A percentile compares a stretch with the other conserved stretches of the same genome.
phyloP scores from a whole-genome alignment of 1,139 yeast species.

The Taphrina flavorubra region DNA sequence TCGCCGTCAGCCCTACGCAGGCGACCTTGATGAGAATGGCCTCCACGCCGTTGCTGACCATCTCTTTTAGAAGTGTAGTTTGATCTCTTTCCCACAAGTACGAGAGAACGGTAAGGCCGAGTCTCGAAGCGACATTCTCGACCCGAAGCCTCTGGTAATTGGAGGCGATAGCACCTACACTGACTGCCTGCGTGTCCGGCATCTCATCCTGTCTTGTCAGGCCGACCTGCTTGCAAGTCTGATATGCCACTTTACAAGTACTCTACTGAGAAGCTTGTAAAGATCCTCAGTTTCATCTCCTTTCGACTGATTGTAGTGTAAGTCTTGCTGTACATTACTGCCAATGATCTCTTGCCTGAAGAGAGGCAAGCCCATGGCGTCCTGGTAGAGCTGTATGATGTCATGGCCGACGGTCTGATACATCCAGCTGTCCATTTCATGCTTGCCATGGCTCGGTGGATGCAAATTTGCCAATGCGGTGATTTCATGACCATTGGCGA shows the following conservation, averaged over 20 bases:
- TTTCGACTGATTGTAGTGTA: constrained; percentile 69
- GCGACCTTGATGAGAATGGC: constrained; percentile 92
- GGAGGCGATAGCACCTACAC: constrained; percentile 94
- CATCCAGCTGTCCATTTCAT: constrained; percentile 92
- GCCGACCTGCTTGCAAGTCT: background rate
- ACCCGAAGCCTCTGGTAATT: constrained; percentile 92
- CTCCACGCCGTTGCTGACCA: constrained; percentile 73
- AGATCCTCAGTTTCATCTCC: constrained; percentile 90
- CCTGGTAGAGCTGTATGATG: constrained; percentile 66
- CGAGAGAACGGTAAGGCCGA: constrained; percentile 71
- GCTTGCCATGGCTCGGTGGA: constrained; percentile 60
- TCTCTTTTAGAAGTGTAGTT: constrained; percentile 75
- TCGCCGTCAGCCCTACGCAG: constrained; percentile 69
- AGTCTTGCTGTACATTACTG: constrained; percentile 63
- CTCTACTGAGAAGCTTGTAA: constrained; percentile 56
- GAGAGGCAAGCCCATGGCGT: constrained; percentile 79
- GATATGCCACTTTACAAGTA: constrained; percentile 10
- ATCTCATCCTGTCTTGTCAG: constrained; percentile 52
- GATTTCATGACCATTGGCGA: constrained; percentile 80
- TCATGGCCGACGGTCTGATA: constrained; percentile 98
- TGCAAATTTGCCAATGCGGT: constrained; percentile 82
- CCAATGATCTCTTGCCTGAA: constrained; percentile 73
- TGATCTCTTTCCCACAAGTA: constrained; percentile 92
- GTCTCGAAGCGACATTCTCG: constrained; percentile 80
- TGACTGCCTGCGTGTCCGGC: constrained; percentile 82